These are phyloP conservation scores for Marsdenia floribunda DNA, from an alignment of 257 asterid genomes.

Conservation along the genomic window DNA sequence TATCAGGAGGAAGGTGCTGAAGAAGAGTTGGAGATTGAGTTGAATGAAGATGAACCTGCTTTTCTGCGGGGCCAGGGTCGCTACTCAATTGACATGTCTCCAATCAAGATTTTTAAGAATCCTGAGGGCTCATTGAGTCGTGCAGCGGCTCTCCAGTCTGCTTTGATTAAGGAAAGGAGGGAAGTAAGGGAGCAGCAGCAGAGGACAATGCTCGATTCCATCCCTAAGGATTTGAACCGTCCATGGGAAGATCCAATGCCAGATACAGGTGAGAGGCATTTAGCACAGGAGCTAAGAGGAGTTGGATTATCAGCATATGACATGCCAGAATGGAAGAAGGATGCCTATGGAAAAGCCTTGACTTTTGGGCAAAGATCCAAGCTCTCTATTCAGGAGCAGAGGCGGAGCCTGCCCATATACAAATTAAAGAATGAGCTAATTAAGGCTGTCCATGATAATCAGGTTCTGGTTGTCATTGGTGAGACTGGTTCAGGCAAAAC, in stretches of 20 bases:
- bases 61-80: constrained; percentile 86
- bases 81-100: constrained; percentile 79
- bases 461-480: constrained; percentile 89
- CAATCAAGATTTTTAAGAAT: constrained; percentile 88
- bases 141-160: constrained; percentile 93
- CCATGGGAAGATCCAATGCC: constrained; percentile 99
- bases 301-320: constrained; percentile 95
- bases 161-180: constrained; percentile 85
- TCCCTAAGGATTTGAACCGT: constrained; percentile 92
- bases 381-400: constrained; percentile 90
- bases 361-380: constrained; percentile 94
- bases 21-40: constrained; percentile 88
- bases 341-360: constrained; percentile 83
- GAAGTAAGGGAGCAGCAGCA: constrained; percentile 97
- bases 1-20: constrained; percentile 92
- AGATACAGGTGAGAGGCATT: constrained; percentile 95
- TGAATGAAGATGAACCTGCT: constrained; percentile 88
- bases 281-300: constrained; percentile 94
- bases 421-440: constrained; percentile 78
- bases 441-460: constrained; percentile 86
- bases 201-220: constrained; percentile 88
- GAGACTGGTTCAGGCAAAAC: constrained; percentile 98
- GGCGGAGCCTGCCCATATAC: constrained; percentile 79
- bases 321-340: constrained; percentile 98
- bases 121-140: constrained; percentile 95